These are phyloP conservation scores for Setaria italica DNA, from an alignment of 202 grass and related monocot species.

Conservation along the genomic window DNA sequence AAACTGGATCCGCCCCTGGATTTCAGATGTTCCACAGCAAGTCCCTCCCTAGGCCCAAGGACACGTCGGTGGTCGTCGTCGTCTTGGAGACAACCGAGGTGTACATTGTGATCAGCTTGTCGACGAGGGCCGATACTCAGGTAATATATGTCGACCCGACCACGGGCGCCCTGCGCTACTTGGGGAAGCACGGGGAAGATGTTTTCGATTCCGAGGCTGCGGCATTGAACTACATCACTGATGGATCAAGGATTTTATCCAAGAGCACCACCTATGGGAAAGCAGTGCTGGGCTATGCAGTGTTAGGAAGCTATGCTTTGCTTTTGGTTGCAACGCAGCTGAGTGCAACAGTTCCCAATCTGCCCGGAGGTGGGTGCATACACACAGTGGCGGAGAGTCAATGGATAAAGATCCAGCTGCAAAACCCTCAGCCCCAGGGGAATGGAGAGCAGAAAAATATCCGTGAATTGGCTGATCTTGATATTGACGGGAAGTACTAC, in stretches of 20 bases:
- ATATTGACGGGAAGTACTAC: slow-evolving; percentile 97
- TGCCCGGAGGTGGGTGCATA: slow-evolving; percentile 87
- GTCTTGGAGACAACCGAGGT: slow-evolving; percentile 75
- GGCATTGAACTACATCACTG: slow-evolving; percentile 80
- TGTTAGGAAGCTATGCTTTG: slow-evolving; percentile 73
- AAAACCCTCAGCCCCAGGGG: slow-evolving; percentile 84
- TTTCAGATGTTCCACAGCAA: too few relatives aligned
- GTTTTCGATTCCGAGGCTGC: slow-evolving; percentile 74
- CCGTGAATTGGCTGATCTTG: slow-evolving; percentile 77
- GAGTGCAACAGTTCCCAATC: slow-evolving; percentile 56
- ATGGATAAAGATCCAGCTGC: slow-evolving; percentile 90
- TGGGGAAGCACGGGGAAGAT: slow-evolving; percentile 70
- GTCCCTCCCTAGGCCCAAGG: slow-evolving; percentile 35
- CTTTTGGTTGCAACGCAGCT: slow-evolving; percentile 85
- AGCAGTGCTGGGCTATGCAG: slow-evolving; percentile 78
- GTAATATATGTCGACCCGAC: slow-evolving; percentile 87
- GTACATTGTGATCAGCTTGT: slow-evolving; percentile 86
- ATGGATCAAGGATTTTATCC: slow-evolving; percentile 74
- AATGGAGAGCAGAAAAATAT: slow-evolving; percentile 84
- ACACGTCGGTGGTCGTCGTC: slow-evolving; percentile 66
- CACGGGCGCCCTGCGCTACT: slow-evolving; percentile 68
- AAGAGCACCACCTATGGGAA: slow-evolving; percentile 70
- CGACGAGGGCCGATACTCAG: slow-evolving; percentile 65
- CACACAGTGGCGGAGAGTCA: slow-evolving; percentile 78
- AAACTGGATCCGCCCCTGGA: too few relatives aligned